Percentiles rank a stretch among this genome's conserved stretches.
Conservation (phyloP, 202 grass and related monocot genomes). For the Schoenoplectus triqueter region DNA sequence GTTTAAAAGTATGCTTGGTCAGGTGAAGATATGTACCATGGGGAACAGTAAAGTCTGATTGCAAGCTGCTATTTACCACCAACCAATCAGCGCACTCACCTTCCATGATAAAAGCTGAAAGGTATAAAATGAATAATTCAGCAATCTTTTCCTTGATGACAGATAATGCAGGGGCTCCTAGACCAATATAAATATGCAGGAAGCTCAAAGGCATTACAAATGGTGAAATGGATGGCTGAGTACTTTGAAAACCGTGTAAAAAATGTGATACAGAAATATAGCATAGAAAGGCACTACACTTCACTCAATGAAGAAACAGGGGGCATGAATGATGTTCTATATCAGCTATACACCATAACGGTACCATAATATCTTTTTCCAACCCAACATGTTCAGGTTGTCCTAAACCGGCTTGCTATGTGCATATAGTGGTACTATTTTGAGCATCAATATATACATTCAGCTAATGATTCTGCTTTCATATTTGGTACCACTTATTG, state of each 20-base stretch:
- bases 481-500: not conserved
- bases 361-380: constrained; percentile 37
- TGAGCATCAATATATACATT: not conserved
- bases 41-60: not conserved
- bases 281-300: constrained; percentile 80
- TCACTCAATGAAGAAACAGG: constrained; percentile 98
- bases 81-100: not conserved
- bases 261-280: constrained; percentile 66
- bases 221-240: constrained; percentile 83
- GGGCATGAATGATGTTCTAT: constrained; percentile 97
- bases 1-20: not conserved
- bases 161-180: constrained; percentile 92
- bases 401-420: not conserved
- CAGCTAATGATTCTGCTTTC: not conserved
- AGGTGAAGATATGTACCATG: not conserved
- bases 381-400: not conserved
- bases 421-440: not conserved
- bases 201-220: constrained; percentile 59
- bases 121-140: not conserved
- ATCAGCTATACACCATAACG: constrained; percentile 82
- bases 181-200: constrained; percentile 71
- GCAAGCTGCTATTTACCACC: not conserved
- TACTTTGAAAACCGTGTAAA: constrained; percentile 78
- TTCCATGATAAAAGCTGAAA: not conserved
- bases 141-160: constrained; percentile 28